phyloP scores from a whole-genome alignment of 2,329 filamentous ascomycete genomes.

The Zarea fungicola region DNA sequence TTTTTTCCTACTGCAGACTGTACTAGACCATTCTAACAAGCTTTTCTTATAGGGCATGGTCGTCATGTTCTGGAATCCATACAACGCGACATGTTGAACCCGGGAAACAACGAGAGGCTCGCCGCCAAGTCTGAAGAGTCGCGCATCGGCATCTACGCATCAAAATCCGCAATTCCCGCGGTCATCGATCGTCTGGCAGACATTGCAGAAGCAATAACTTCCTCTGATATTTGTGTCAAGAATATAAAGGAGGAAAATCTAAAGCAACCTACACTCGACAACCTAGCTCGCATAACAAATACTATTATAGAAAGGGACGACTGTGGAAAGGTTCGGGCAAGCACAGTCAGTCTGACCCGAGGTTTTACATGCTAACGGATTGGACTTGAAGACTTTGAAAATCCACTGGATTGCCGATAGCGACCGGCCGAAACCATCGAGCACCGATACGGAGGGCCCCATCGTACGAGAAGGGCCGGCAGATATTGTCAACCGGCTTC shows the following conservation, averaged over 20 bases:
- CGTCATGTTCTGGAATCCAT: conserved; percentile 23
- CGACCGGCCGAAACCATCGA: neutral
- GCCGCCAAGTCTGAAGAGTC: conserved; percentile 17
- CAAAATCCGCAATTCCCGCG: conserved; percentile 24
- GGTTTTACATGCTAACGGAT: conserved; percentile 15
- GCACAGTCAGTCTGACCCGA: neutral
- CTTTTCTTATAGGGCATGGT: conserved; percentile 14
- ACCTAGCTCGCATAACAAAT: conserved; percentile 29
- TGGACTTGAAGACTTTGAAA: conserved; percentile 21
- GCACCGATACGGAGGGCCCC: conserved; percentile 2
- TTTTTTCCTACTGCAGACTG: too few species aligned
- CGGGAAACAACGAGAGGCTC: conserved; percentile 27
- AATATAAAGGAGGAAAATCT: conserved; percentile 18
- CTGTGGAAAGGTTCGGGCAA: conserved; percentile 18
- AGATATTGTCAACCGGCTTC: conserved; percentile 42
- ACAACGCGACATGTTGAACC: conserved; percentile 27
- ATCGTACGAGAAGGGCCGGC: conserved; percentile 32
- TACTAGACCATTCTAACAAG: conserved; percentile 1
- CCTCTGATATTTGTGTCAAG: conserved; percentile 22
- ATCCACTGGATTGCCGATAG: conserved; percentile 39
- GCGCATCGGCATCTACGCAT: conserved; percentile 26
- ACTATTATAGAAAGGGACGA: conserved; percentile 23
- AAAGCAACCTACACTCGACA: conserved; percentile 20
- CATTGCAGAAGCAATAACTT: conserved; percentile 22
- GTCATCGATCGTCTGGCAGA: conserved; percentile 33